Base-by-base conservation (phyloP, 2,329 filamentous ascomycete species). In the Fusarium sp. region DNA sequence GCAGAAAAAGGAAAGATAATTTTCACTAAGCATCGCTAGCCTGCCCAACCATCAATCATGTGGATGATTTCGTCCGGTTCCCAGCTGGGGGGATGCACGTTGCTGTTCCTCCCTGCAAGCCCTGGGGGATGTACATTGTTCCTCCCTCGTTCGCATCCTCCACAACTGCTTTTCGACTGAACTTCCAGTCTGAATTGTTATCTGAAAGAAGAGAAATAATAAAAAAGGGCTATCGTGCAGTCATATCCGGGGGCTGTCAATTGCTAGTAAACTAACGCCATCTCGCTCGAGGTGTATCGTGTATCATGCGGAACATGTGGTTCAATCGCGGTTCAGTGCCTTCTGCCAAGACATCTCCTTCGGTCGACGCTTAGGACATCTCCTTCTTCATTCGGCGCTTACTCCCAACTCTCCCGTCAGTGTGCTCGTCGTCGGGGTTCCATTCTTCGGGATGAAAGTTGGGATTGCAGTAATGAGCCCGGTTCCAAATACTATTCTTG, bases 401-500 rank as follows among this genome's bases (percentile, higher is more conserved):
- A 9, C 72, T 64, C 12, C 71, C 71, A 30, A 72, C 47, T 61
- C 78, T 75, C 3, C 70, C 73, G 25, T 80, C 79, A 9, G 65
- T 51, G n/a, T 74, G 71, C 25, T 83, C 80, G 34, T 83, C 82
- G 6, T 82, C 81, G 2, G 82, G 82, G 38, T 74, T 79, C 80
- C 81, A 84, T 65, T 83, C 81, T 61, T 84, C 82, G 1, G 82
- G 82, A 38, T 83, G 82, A 51, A 84, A 84, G 45, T 84, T 83
- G 4, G 88, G 87, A 69, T 91, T 92, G 64, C 89, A 88, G 71
- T 88, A 91, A 75, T 92, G 90, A 1, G 89, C 89, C 49, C 85
- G 85, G 73, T 91, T 91, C 79, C 88, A 90, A 58, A 91, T 87
- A 55, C 86, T 89, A 70, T 91, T 90, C 74, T 89, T 89, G 74